phyloP scores from a whole-genome alignment of 2,329 filamentous ascomycete genomes.

The Penicillium sp. region DNA sequence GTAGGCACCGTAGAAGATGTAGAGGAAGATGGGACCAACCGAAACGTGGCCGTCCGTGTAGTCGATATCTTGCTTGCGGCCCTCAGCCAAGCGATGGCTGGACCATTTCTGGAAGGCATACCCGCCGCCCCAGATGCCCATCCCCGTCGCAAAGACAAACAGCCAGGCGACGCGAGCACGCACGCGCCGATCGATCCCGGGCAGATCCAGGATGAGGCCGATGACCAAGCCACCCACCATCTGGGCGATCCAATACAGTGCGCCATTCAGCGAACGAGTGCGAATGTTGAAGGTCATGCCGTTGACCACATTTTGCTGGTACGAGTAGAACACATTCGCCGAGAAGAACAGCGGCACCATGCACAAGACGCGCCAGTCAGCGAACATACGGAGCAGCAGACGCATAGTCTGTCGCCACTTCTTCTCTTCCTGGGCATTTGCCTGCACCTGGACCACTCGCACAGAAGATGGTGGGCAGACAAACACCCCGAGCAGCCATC shows the following conservation, averaged over 20 bases:
- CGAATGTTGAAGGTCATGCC: constrained; percentile 55
- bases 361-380: constrained; percentile 47
- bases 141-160: constrained; percentile 49
- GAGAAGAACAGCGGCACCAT: constrained; percentile 56
- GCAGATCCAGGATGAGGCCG: constrained; percentile 40
- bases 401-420: constrained; percentile 33
- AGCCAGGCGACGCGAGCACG: constrained; percentile 50
- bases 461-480: constrained; percentile 50
- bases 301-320: constrained; percentile 58
- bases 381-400: constrained; percentile 39
- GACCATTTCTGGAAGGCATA: constrained; percentile 64
- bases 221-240: constrained; percentile 54
- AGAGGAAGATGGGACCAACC: constrained; percentile 64
- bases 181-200: constrained; percentile 43
- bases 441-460: constrained; percentile 38
- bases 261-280: constrained; percentile 55
- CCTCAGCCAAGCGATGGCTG: constrained; percentile 40
- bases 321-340: constrained; percentile 57
- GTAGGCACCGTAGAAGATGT: constrained; percentile 68
- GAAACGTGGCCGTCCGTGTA: constrained; percentile 51
- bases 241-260: constrained; percentile 57
- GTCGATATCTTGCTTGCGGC: constrained; percentile 48
- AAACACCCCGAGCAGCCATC: constrained; percentile 49
- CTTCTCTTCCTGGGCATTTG: constrained; percentile 41
- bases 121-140: constrained; percentile 60